phyloP scores from a whole-genome alignment of 2,329 filamentous ascomycete genomes.

The Alternaria ethzedia region DNA sequence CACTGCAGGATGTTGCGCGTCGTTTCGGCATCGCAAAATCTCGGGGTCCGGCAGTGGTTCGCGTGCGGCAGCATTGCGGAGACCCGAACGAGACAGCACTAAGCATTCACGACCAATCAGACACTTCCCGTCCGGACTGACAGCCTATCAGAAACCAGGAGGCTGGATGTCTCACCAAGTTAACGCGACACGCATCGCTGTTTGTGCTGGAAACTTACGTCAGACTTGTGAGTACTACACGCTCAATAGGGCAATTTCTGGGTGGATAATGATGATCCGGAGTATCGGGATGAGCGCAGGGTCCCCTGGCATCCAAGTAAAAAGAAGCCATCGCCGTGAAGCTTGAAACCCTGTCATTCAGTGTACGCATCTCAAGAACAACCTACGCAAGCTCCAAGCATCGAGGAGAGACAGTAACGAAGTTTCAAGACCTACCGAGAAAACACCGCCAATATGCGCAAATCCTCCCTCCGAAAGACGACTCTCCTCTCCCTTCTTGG shows the following conservation, averaged over 20 bases:
- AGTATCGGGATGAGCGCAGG: not conserved
- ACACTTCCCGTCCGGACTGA: too few relatives aligned
- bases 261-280: not conserved
- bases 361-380: not conserved
- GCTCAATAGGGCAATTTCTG: not conserved
- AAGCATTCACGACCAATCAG: not conserved
- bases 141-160: not conserved
- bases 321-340: not conserved
- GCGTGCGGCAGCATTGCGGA: constrained; percentile 3
- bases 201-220: not conserved
- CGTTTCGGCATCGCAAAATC: not conserved
- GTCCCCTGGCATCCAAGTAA: not conserved
- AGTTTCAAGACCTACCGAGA: not conserved
- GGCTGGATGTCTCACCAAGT: not conserved
- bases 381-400: not conserved
- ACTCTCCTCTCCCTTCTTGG: constrained; percentile 21
- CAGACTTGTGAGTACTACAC: not conserved
- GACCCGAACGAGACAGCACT: constrained; percentile 3
- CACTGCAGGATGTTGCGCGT: not conserved
- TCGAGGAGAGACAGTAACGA: not conserved
- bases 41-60: constrained; percentile 2
- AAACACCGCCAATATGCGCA: constrained; percentile 17
- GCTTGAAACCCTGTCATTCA: not conserved
- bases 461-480: constrained; percentile 8
- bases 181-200: not conserved